Percentiles rank a stretch among this genome's conserved stretches.
Evolutionary conservation across 495 filamentous ascomycete species (phyloP).

Genomic region (Talaromyces trachyspermus): DNA sequence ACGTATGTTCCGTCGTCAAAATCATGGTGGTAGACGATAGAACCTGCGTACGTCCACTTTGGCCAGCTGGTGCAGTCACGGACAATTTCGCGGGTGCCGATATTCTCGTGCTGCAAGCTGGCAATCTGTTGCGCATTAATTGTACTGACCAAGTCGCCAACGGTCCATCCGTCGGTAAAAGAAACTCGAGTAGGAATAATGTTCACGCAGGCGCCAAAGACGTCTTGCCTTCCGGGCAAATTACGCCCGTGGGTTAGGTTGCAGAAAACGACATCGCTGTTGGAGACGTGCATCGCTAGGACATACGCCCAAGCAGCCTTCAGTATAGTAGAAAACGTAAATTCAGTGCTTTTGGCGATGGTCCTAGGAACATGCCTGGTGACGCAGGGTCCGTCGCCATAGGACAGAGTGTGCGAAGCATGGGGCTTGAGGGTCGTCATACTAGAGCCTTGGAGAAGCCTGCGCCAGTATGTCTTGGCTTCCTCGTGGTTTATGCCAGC

Average conservation of each 20-base stretch:
- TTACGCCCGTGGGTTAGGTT: constrained; percentile 27
- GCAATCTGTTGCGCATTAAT: constrained; percentile 6
- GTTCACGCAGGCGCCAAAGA: constrained; percentile 1
- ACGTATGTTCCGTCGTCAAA: not conserved
- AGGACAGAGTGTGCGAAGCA: not conserved
- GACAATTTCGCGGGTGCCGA: constrained; percentile 6
- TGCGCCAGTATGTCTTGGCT: constrained; percentile 2
- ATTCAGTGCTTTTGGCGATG: not conserved
- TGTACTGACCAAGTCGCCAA: constrained; percentile 3
- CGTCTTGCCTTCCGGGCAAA: constrained; percentile 8
- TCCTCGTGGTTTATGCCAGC: not conserved
- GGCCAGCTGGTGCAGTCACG: constrained; percentile 6
- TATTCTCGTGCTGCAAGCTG: constrained; percentile 3
- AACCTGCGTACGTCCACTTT: not conserved
- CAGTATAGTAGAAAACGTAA: not conserved
- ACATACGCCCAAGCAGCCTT: constrained; percentile 16
- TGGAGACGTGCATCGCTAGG: constrained; percentile 26
- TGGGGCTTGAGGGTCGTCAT: constrained; percentile 1
- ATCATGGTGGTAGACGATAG: constrained; percentile 7
- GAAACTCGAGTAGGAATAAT: not conserved
- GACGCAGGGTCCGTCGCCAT: not conserved
- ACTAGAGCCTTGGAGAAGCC: not conserved
- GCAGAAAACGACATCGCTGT: constrained; percentile 36
- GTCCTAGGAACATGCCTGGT: not conserved
- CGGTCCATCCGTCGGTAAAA: not conserved